Evolutionary conservation across 2,329 filamentous ascomycete genomes (phyloP), one percentile per base, ranked within the genome.

Genomic region (Knufia fluminis): DNA sequence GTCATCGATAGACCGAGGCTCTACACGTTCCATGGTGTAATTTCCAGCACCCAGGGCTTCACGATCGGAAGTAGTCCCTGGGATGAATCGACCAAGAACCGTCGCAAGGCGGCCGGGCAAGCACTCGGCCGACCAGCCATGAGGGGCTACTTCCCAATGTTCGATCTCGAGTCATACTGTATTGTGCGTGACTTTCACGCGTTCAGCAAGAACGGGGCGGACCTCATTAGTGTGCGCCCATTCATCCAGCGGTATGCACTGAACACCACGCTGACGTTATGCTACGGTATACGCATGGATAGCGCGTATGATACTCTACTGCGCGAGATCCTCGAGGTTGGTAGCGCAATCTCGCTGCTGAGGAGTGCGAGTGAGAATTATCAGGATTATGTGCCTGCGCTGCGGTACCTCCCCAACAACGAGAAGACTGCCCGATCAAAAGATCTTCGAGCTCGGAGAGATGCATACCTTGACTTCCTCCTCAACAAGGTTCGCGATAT

Each of bases 1-100:
- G 68, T 87, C 52, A 86, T 87, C 58, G 85, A 83, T 3, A 76
- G 85, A 1, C 85, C 85, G 0, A 85, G 72, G 26, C 75, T 86
- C 14, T 83, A 88, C 64, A 88, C 84, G 0, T 88, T 88, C 60
- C 84, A 88, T 62, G 82, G 76, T 0, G 79, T 87, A 1, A 80
- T 87, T 6, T 85, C 82, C 12, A 77, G 74, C 8, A 84, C 82
- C 0, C 80, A 86, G 55, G 84, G 83, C 8, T 83, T 86, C 63
- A 88, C 84, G 0, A 87, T 90, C 47, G 85, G 85, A 0, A 86
- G 84, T 0, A 86, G 82, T 0, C 85, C 85, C 0, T 89, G 84
- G 80, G 82, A 87, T 48, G 82, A 85, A 26, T 85, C 79, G 1
- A 85, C 82, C 64, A 88, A 86, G 62, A 73, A 75, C 41, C 76